Evolutionary conservation across 768 basidiomycete species (phyloP).

Genomic region (Stropharia rugosoannulata): DNA sequence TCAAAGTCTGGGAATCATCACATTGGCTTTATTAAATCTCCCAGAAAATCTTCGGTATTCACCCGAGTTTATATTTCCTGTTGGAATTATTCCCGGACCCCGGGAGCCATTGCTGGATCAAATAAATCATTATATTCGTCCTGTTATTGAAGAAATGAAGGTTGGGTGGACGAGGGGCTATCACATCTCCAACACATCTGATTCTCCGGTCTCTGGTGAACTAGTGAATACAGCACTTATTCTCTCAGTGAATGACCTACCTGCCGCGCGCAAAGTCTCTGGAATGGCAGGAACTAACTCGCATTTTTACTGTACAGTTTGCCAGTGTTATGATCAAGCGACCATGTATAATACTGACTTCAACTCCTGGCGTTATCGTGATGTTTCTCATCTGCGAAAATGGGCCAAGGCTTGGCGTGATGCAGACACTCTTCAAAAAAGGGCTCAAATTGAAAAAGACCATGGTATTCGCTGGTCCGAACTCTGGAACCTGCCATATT

Average conservation of each 20-base stretch:
- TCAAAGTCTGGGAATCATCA: slow-evolving; percentile 27
- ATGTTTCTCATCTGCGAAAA: slow-evolving; percentile 4
- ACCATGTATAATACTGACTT: slow-evolving; percentile 17
- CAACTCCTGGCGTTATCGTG: slow-evolving; percentile 19
- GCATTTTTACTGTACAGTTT: slow-evolving; percentile 17
- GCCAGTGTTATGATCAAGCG: slow-evolving; percentile 3
- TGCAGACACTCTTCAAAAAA: slow-evolving; percentile 6
- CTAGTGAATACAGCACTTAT: slow-evolving; percentile 21
- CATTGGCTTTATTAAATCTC: slow-evolving; percentile 27
- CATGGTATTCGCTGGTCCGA: slow-evolving; percentile 26
- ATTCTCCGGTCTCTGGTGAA: slow-evolving; percentile 14
- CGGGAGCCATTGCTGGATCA: slow-evolving; percentile 23
- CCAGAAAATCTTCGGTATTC: slow-evolving; percentile 26
- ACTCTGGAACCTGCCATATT: slow-evolving; percentile 30
- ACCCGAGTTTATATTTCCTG: slow-evolving; percentile 28
- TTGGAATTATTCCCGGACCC: slow-evolving; percentile 27
- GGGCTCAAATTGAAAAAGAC: not conserved
- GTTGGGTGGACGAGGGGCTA: slow-evolving; percentile 19
- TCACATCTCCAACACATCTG: slow-evolving; percentile 14
- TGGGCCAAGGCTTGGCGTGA: slow-evolving; percentile 19
- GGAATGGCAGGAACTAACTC: slow-evolving; percentile 15
- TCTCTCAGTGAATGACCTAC: slow-evolving; percentile 29
- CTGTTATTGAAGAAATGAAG: slow-evolving; percentile 26
- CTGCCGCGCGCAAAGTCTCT: slow-evolving; percentile 20
- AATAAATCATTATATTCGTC: slow-evolving; percentile 29